These are phyloP conservation scores for Pseudocercospora cruenta DNA, from an alignment of 2,329 filamentous ascomycete species.

Conservation along the genomic window DNA sequence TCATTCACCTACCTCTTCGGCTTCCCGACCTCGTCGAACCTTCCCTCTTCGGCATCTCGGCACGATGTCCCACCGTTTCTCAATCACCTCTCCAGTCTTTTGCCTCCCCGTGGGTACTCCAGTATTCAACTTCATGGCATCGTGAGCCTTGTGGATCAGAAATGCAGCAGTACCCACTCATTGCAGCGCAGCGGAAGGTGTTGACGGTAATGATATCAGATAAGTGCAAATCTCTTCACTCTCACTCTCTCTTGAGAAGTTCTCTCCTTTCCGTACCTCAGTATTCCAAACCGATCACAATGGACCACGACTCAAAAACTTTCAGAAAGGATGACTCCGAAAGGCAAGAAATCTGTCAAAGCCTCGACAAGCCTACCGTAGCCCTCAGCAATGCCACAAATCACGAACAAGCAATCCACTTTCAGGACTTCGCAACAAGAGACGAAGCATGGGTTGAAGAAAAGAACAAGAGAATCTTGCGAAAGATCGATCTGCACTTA, in stretches of 20 bases:
- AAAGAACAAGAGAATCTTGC: slow-evolving; percentile 51
- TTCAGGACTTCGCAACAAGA: slow-evolving; percentile 9
- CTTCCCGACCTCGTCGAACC: background rate
- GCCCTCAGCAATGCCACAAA: background rate
- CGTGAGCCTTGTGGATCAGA: background rate
- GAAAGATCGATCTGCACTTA: slow-evolving; percentile 70
- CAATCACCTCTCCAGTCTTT: slow-evolving; percentile 11
- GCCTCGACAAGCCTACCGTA: slow-evolving; percentile 10
- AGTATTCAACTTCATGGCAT: slow-evolving; percentile 4
- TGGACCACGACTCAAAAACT: slow-evolving; percentile 11
- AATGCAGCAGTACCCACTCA: slow-evolving; percentile 5
- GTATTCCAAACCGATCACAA: background rate
- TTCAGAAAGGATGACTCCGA: slow-evolving; percentile 5
- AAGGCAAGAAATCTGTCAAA: slow-evolving; percentile 12
- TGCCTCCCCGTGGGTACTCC: slow-evolving; percentile 15
- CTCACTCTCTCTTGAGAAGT: background rate
- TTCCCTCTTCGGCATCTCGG: slow-evolving; percentile 5
- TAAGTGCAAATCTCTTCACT: slow-evolving; percentile 3
- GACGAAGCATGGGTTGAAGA: slow-evolving; percentile 19
- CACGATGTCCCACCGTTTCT: background rate
- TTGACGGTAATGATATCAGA: slow-evolving; percentile 7
- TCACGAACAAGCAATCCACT: slow-evolving; percentile 10
- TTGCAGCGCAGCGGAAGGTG: slow-evolving; percentile 1
- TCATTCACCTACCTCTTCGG: background rate
- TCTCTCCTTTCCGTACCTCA: background rate